phyloP scores from a whole-genome alignment of 2,329 filamentous ascomycete species.

The Dryadomyces quercus-mongolicae region DNA sequence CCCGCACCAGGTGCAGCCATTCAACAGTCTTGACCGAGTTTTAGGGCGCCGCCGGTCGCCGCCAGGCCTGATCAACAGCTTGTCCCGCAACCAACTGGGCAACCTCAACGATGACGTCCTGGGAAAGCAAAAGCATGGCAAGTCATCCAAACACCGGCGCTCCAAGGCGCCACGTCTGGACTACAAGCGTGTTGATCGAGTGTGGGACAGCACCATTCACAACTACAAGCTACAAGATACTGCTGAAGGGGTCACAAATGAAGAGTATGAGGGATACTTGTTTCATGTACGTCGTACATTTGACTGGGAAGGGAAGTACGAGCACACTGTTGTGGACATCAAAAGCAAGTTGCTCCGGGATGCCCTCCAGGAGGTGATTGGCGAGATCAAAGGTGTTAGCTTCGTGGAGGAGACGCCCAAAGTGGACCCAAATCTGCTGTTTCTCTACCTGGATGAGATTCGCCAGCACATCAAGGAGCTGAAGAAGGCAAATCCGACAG shows the following conservation, averaged over 20 bases:
- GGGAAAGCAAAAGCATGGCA: not conserved
- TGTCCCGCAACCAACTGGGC: not conserved
- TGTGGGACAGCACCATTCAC: slow-evolving; percentile 39
- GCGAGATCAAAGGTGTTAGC: slow-evolving; percentile 65
- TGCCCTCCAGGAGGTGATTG: slow-evolving; percentile 58
- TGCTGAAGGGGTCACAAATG: slow-evolving; percentile 29
- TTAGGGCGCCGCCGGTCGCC: not conserved
- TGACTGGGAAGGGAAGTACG: slow-evolving; percentile 73
- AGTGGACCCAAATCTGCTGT: slow-evolving; percentile 59
- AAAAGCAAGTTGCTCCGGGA: slow-evolving; percentile 71
- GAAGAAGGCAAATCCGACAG: slow-evolving; percentile 40
- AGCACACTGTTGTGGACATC: slow-evolving; percentile 63
- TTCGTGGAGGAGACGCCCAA: slow-evolving; percentile 70
- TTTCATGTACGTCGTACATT: slow-evolving; percentile 78
- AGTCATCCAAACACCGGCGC: not conserved
- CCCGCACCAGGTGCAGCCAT: not conserved
- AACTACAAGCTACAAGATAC: slow-evolving; percentile 44
- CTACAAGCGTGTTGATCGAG: slow-evolving; percentile 40
- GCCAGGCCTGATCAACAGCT: not conserved
- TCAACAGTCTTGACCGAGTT: not conserved
- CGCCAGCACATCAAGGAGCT: slow-evolving; percentile 50
- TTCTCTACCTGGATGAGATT: slow-evolving; percentile 71
- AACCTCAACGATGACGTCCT: not conserved
- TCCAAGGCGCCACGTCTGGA: slow-evolving; percentile 17
- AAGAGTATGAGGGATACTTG: slow-evolving; percentile 62